Base-by-base conservation (phyloP, 1,284 basidiomycete genomes). In the Porphyrellus sp. region DNA sequence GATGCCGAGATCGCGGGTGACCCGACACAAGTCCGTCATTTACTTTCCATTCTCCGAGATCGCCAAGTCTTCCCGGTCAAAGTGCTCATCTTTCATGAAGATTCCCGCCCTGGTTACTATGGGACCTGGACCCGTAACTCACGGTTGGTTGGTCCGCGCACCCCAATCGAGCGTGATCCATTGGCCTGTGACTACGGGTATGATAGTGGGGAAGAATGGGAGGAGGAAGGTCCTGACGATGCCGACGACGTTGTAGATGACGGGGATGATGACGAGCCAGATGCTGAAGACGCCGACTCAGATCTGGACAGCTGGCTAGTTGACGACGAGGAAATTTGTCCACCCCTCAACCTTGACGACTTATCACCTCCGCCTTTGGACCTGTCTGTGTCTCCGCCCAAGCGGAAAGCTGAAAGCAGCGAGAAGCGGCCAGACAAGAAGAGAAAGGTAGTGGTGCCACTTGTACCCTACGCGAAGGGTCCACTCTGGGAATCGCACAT, bases 161-260 rank as follows among this genome's bases (percentile, higher is more conserved):
- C 75, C 28, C 90, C 92, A 2, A 83, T 91, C 54, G 79, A 76
- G 4, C 77, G 78, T 56, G 92, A 94, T 62, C 73, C 81, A 8
- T 71, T 83, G 6, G 76, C 80, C 20, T 76, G 87, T 49, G 89
- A 94, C 70, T 94, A 94, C 67, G 77, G 78, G 13, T 90, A 91
- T 62, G 91, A 93, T 69, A 91, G 87, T 51, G 91, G 88, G 18
- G 89, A 82, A 59, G 90, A 93, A 61, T 93, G 90, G 89, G 89
- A 90, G 57, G 86, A 85, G 46, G 91, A 91, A 67, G 77, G 77
- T 20, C 74, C 75, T 18, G 88, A 81, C 12, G 86, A 82, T 31
- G 89, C 79, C 5, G 89, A 91, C 58, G 84, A 89, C 59, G 80
- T 89, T 31, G 74, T 78, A 1, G 83, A 87, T 25, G 83, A 82